Evolutionary conservation across 352 stramenopile species (phyloP).

Genomic region (Pythium rhizo-oryzae): DNA sequence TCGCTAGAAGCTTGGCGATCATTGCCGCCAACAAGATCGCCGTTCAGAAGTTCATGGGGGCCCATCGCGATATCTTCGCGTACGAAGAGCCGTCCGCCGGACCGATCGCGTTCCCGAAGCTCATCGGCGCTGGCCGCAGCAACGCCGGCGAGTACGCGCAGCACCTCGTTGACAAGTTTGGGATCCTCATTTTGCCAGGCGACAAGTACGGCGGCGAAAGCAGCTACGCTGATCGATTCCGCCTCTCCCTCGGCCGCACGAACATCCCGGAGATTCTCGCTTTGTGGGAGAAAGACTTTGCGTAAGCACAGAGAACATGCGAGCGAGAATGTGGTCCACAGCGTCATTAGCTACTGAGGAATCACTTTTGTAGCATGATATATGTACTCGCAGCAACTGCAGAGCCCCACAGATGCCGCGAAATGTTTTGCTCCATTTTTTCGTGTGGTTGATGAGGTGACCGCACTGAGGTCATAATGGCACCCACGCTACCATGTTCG

Average conservation of each 20-base stretch:
- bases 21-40: conserved; percentile 24
- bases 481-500: no score
- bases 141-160: conserved; percentile 30
- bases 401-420: no score
- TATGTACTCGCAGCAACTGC: no score
- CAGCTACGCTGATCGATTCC: conserved; percentile 32
- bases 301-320: no score
- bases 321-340: no score
- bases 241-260: conserved; percentile 35
- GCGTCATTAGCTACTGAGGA: no score
- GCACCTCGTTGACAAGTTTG: conserved; percentile 33
- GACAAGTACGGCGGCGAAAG: conserved; percentile 34
- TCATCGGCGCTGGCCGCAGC: conserved; percentile 6
- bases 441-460: no score
- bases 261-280: conserved; percentile 38
- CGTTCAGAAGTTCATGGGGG: conserved; percentile 41
- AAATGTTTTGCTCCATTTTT: no score
- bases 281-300: conserved; percentile 33
- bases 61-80: conserved; percentile 39
- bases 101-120: conserved; percentile 43
- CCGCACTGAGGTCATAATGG: no score
- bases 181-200: conserved; percentile 43
- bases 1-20: conserved; percentile 38
- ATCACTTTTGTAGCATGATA: no score
- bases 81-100: conserved; percentile 36